A percentile compares a stretch with the other conserved stretches of the same genome.
phyloP scores from a whole-genome alignment of 2,329 filamentous ascomycete genomes.

The Zymoseptoria passerinii region DNA sequence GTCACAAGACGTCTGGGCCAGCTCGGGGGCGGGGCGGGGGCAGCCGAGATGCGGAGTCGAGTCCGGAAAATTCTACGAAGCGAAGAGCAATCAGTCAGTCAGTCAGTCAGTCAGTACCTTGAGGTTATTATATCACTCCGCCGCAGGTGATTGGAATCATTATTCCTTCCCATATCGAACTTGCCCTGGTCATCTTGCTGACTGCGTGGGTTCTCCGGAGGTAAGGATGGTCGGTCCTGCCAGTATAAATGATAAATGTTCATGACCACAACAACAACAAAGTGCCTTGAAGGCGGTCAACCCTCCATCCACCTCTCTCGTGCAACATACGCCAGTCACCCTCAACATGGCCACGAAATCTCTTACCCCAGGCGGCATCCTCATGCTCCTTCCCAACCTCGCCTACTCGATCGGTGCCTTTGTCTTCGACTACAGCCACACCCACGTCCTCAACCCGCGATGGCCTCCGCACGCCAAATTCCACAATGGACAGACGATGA shows the following conservation, averaged over 20 bases:
- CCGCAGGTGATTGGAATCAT: background rate
- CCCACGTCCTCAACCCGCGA: slow-evolving; percentile 41
- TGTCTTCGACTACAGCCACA: slow-evolving; percentile 31
- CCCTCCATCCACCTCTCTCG: background rate
- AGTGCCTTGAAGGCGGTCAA: background rate
- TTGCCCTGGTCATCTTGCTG: background rate
- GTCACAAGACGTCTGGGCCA: too few relatives aligned
- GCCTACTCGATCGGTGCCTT: slow-evolving; percentile 29
- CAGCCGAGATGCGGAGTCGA: too few relatives aligned
- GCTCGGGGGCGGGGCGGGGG: too few relatives aligned
- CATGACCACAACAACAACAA: background rate
- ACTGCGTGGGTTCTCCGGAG: background rate
- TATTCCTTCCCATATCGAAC: background rate
- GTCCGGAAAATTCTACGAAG: too few relatives aligned
- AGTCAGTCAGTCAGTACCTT: too few relatives aligned
- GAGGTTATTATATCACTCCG: too few relatives aligned
- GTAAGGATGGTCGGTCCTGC: background rate
- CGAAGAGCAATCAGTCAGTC: too few relatives aligned
- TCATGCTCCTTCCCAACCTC: slow-evolving; percentile 28
- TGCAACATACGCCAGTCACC: background rate
- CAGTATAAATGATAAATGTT: background rate
- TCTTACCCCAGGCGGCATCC: slow-evolving; percentile 22
- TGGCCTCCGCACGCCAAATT: slow-evolving; percentile 47
- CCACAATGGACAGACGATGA: slow-evolving; percentile 48
- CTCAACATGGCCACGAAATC: background rate